phyloP scores from a whole-genome alignment of 2,329 filamentous ascomycete species.

The Westerdykella sp. region DNA sequence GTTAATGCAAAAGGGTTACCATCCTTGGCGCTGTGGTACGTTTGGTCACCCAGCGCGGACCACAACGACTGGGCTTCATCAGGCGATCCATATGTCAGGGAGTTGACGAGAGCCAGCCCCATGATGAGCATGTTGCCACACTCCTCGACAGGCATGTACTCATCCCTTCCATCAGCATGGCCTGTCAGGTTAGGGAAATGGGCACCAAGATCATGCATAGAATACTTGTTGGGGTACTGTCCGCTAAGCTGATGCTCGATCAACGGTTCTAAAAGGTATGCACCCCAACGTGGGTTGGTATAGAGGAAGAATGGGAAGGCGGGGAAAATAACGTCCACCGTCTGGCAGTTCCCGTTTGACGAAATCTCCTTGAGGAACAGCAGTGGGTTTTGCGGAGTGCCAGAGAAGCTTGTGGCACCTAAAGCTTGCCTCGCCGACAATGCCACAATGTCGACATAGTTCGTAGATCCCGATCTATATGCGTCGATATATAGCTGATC shows the following conservation, averaged over 20 bases:
- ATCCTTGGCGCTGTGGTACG: slow-evolving; percentile 14
- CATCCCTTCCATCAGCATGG: slow-evolving; percentile 63
- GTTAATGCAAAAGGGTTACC: slow-evolving; percentile 46
- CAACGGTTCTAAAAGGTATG: slow-evolving; percentile 71
- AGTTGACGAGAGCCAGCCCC: slow-evolving; percentile 71
- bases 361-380: slow-evolving; percentile 83
- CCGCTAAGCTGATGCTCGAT: slow-evolving; percentile 76
- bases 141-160: slow-evolving; percentile 72
- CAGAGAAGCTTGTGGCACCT: slow-evolving; percentile 69
- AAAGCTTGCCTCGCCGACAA: slow-evolving; percentile 74
- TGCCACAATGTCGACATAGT: slow-evolving; percentile 71
- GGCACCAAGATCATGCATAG: slow-evolving; percentile 68
- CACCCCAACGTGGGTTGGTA: slow-evolving; percentile 74
- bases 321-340: slow-evolving; percentile 82
- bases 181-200: slow-evolving; percentile 74
- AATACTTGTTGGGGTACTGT: slow-evolving; percentile 76
- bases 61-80: slow-evolving; percentile 54
- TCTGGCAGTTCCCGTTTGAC: slow-evolving; percentile 78
- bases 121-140: slow-evolving; percentile 80
- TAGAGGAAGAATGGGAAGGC: slow-evolving; percentile 82
- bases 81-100: slow-evolving; percentile 57
- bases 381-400: slow-evolving; percentile 63
- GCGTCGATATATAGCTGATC: slow-evolving; percentile 64
- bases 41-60: slow-evolving; percentile 42
- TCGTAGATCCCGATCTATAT: slow-evolving; percentile 64